Base-by-base conservation (phyloP, 75 land plant species). In the Selaginella tamariscina region DNA sequence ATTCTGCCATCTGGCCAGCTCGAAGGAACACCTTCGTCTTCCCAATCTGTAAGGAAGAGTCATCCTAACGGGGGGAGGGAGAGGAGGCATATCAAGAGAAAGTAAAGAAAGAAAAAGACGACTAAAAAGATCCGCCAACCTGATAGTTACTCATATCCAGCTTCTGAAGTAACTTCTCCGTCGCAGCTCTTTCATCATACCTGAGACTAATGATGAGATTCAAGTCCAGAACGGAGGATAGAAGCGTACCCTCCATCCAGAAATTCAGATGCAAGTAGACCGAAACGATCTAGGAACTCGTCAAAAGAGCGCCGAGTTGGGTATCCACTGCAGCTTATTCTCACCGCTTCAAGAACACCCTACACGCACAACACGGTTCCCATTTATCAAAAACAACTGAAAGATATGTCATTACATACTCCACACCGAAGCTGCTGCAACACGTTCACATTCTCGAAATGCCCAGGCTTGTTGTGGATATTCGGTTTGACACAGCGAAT, bases 401-500 rank as follows among this genome's bases (percentile, higher is more conserved):
- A 39, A 15, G 15, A 39, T 15, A 5, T 15, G 49, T 5, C 5
- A 15, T 39, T 65, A 27, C 84, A 83, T 77, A 95, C 99, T 72
- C 96, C 99, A 84, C 99, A 95, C 0, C 96, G 86, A 27, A 95
- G 84, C 73, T 95, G 99, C 31, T 90, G 96, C 0, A 95, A 71
- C 26, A 95, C 89, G 82, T 90, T 90, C 22, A 65, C 32, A 63
- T 84, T 83, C 81, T 95, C 99, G 79, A 95, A 95, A 29, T 86
- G 86, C 27, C 92, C 75, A 32, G 99, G 99, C 67, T 95, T 95
- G 54, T 91, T 88, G 74, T 87, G 73, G 72, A 82, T 88, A 73
- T 95, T 95, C 13, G 99, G 99, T 78, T 95, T 95, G 56, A 95
- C 92, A 76, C 99, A 95, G 1, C 99, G 88, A 54, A 95, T 90